Percentiles rank a stretch among this genome's conserved stretches.
These are phyloP conservation scores for Mycena amicta DNA, from an alignment of 768 basidiomycete genomes.

Conservation along the genomic window DNA sequence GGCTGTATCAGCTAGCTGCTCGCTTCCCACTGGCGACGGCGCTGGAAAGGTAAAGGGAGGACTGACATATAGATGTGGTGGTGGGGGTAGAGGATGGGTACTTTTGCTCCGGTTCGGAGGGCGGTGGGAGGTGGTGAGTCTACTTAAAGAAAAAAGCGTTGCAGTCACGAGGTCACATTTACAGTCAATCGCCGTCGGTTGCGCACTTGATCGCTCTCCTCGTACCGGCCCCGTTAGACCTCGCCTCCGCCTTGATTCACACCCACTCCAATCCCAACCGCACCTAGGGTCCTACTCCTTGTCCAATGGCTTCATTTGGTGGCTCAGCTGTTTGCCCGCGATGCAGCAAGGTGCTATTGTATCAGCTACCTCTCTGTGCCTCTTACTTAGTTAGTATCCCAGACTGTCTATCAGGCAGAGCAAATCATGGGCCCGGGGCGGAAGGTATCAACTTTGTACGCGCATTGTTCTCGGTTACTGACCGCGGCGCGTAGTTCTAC, in stretches of 20 bases:
- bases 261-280: too few relatives aligned
- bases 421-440: conserved; percentile 90
- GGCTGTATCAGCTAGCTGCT: conserved; percentile 7
- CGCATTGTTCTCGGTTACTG: neutral
- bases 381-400: neutral
- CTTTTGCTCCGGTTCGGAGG: conserved; percentile 20
- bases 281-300: neutral
- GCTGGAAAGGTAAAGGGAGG: too few relatives aligned
- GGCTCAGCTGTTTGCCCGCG: conserved; percentile 72
- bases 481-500: conserved; percentile 55
- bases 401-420: conserved; percentile 82
- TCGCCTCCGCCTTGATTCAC: too few relatives aligned
- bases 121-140: conserved; percentile 9
- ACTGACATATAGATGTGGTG: too few relatives aligned
- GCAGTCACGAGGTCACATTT: too few relatives aligned
- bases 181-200: neutral
- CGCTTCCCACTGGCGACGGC: too few relatives aligned
- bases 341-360: conserved; percentile 50
- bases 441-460: conserved; percentile 62
- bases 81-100: conserved; percentile 21
- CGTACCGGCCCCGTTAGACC: too few relatives aligned
- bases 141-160: neutral
- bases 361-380: neutral
- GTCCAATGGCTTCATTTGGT: conserved; percentile 55
- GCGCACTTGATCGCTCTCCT: neutral